Evolutionary conservation across 2,329 filamentous ascomycete genomes (phyloP), one percentile per base, ranked within the genome.

Genomic region (Endothia cerciana): DNA sequence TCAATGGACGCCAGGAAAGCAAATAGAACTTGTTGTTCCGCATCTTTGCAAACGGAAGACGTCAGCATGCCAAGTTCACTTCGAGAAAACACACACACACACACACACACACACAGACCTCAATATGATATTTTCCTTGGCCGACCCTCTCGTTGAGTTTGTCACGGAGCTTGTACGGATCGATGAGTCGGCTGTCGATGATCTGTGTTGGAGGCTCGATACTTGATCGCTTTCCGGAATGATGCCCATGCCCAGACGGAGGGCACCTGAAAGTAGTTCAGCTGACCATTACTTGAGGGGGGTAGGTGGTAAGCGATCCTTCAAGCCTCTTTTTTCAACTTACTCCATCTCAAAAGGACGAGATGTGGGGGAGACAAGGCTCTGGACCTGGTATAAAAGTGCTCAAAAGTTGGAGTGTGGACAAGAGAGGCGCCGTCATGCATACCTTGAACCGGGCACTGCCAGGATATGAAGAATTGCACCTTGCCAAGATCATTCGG

Each of bases 21-120:
- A 64, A 30, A 47, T 59, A 45, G 45, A 64, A 64, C 22, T 64
- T 64, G 56, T 64, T 64, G 43, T 64, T 56, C 45, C 62, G 62
- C 62, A 64, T 59, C 62, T 64, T 30, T 30, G 51, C 51, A 17
- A 33, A 4, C 19, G 10, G 15, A 30, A n/a, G 17, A 33, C 51
- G 25, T 64, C 4, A 58, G 7, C 19, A 15, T 15, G 11, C 59
- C 62, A 64, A n/a, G 22, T 11, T 19, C 38, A 49, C 28, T 17
- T 40, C 17, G 1, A 3, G 13, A 10, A 2, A n/a, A 38, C 17
- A n/a, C n/a, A n/a, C n/a, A n/a, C n/a, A n/a, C n/a, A n/a, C n/a
- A n/a, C n/a, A 6, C 10, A 22, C 25, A 13, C 22, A 51, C 15
- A 3, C 17, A 33, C 30, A 30, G 19, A 64, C 62, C 56, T 60